A percentile compares a stretch with the other conserved stretches of the same genome.
Evolutionary conservation across 805 yeast genomes (phyloP).

Genomic region (Candida nitratophila): DNA sequence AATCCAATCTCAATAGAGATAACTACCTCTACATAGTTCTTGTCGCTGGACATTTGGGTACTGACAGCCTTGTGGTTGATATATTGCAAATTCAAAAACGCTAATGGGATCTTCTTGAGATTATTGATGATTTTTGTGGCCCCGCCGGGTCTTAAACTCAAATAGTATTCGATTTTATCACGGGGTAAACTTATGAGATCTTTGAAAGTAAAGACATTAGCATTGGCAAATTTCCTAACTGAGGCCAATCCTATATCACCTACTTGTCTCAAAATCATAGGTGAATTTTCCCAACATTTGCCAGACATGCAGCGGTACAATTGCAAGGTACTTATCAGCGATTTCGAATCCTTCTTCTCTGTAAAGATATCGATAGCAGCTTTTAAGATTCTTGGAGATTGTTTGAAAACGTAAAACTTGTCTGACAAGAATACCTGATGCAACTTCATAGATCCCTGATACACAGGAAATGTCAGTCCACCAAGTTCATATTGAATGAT

Average conservation of each 20-base stretch:
- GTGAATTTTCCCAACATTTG: slow-evolving; percentile 43
- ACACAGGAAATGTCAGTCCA: slow-evolving; percentile 39
- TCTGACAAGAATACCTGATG: slow-evolving; percentile 37
- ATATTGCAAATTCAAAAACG: slow-evolving; percentile 1
- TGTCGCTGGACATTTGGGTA: no score
- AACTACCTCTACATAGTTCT: slow-evolving; percentile 10
- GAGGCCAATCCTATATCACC: slow-evolving; percentile 38
- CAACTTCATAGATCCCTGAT: slow-evolving; percentile 31
- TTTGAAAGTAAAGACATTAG: slow-evolving; percentile 26
- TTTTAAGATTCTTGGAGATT: slow-evolving; percentile 33
- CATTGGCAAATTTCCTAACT: slow-evolving; percentile 30
- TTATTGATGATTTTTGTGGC: slow-evolving; percentile 31
- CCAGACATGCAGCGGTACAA: slow-evolving; percentile 35
- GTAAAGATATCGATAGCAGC: slow-evolving; percentile 38
- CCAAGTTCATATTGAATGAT: slow-evolving; percentile 45
- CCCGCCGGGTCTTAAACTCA: slow-evolving; percentile 33
- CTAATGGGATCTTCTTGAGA: slow-evolving; percentile 27
- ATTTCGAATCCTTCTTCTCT: slow-evolving; percentile 33
- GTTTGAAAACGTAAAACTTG: slow-evolving; percentile 34
- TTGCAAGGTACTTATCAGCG: slow-evolving; percentile 31
- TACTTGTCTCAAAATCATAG: slow-evolving; percentile 39
- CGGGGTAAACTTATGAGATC: slow-evolving; percentile 24
- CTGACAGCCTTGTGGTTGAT: slow-evolving; percentile 9
- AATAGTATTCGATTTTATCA: slow-evolving; percentile 31
- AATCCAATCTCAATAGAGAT: slow-evolving; percentile 26